Evolutionary conservation across 768 basidiomycete species (phyloP).

Genomic region (Hygrophoropsis aurantiaca): DNA sequence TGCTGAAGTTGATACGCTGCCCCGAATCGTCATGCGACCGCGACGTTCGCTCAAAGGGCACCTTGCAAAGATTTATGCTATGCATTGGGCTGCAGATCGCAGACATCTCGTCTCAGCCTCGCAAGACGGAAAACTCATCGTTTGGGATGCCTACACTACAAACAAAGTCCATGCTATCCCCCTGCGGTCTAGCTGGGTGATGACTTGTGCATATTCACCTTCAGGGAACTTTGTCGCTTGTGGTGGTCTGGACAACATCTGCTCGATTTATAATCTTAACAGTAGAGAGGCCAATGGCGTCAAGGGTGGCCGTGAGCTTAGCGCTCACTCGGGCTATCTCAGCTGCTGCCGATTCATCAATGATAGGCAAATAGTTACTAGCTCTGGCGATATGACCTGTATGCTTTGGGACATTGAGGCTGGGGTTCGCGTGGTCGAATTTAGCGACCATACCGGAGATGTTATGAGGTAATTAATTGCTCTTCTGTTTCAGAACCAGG

Average conservation of each 20-base stretch:
- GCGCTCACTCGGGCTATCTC: conserved; percentile 97
- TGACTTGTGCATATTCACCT: conserved; percentile 99
- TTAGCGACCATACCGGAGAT: conserved; percentile 98
- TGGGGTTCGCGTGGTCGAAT: conserved; percentile 96
- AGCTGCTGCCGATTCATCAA: conserved; percentile 98
- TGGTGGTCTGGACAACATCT: conserved; percentile 98
- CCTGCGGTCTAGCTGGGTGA: conserved; percentile 97
- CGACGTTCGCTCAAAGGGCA: conserved; percentile 95
- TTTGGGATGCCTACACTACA: conserved; percentile 99
- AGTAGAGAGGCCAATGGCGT: conserved; percentile 71
- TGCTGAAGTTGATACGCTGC: conserved; percentile 91
- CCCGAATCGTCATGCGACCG: conserved; percentile 95
- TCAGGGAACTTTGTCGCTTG: conserved; percentile 98
- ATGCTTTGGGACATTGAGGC: conserved; percentile 99
- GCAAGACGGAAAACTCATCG: conserved; percentile 98
- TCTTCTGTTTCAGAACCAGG: conserved; percentile 6
- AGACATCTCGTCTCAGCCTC: conserved; percentile 99
- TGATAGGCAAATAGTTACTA: conserved; percentile 97
- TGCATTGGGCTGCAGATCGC: conserved; percentile 99
- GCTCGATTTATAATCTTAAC: conserved; percentile 95
- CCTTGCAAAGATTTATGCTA: conserved; percentile 99
- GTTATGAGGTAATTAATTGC: conserved; percentile 88
- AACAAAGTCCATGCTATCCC: conserved; percentile 99
- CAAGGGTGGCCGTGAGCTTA: conserved; percentile 91
- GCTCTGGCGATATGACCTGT: conserved; percentile 99